Percentiles rank a stretch among this genome's conserved stretches.
Conservation (phyloP, 1,284 basidiomycete genomes). For the Pseudozyma sp. region DNA sequence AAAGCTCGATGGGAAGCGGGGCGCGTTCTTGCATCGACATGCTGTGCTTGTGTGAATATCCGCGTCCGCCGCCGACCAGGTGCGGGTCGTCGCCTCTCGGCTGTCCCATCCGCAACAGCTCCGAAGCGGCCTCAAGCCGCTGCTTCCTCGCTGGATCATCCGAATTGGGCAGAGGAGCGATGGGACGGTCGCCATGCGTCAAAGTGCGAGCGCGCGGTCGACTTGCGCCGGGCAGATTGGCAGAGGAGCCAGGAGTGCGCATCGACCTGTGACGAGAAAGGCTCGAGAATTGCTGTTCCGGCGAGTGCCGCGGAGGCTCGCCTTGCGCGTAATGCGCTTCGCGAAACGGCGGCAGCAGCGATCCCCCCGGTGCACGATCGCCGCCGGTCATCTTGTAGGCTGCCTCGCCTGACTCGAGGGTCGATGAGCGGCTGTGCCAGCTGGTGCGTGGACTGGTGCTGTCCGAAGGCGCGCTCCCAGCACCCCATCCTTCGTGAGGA, state of each 20-base stretch:
- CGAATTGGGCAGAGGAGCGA: slow-evolving; percentile 50
- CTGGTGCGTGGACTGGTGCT: slow-evolving; percentile 49
- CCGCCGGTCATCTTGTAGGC: slow-evolving; percentile 35
- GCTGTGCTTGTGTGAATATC: slow-evolving; percentile 45
- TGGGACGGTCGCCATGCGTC: slow-evolving; percentile 48
- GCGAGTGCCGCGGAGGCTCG: slow-evolving; percentile 27
- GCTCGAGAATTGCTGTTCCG: slow-evolving; percentile 27
- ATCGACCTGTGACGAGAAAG: slow-evolving; percentile 43
- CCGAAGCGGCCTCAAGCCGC: slow-evolving; percentile 43
- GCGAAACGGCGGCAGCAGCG: slow-evolving; percentile 42
- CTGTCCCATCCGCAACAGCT: slow-evolving; percentile 47
- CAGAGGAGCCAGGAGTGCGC: slow-evolving; percentile 34
- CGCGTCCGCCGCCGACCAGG: slow-evolving; percentile 10
- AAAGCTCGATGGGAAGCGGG: slow-evolving; percentile 36
- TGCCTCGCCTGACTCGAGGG: slow-evolving; percentile 54
- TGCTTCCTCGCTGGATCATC: slow-evolving; percentile 44
- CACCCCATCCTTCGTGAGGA: slow-evolving; percentile 39
- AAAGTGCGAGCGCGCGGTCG: slow-evolving; percentile 53
- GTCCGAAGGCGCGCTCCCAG: slow-evolving; percentile 35
- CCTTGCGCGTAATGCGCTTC: slow-evolving; percentile 16
- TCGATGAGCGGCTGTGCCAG: slow-evolving; percentile 58
- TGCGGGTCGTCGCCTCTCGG: slow-evolving; percentile 18
- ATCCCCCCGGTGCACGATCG: slow-evolving; percentile 19
- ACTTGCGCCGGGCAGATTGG: slow-evolving; percentile 21
- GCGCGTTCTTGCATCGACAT: slow-evolving; percentile 46